These are phyloP conservation scores for Aspergillus amoenus DNA, from an alignment of 2,329 filamentous ascomycete genomes.

Conservation along the genomic window DNA sequence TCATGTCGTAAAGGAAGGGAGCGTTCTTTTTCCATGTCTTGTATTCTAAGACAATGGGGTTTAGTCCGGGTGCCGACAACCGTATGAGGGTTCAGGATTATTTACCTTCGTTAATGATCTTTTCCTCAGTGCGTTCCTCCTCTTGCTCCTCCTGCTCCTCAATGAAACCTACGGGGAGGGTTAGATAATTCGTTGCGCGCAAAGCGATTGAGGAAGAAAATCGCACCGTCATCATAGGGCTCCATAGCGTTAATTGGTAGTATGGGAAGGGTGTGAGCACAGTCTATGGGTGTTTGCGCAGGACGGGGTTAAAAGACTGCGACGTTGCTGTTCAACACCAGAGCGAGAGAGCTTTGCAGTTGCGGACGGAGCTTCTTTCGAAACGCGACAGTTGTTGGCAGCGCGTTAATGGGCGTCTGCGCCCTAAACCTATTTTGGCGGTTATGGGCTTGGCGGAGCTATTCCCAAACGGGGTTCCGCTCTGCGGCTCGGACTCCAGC, in stretches of 20 bases:
- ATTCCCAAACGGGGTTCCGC: neutral
- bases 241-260: slow-evolving; percentile 28
- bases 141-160: slow-evolving; percentile 55
- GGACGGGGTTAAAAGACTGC: slow-evolving; percentile 6
- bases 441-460: slow-evolving; percentile 22
- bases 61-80: neutral
- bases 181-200: slow-evolving; percentile 20
- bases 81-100: neutral
- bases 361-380: slow-evolving; percentile 13
- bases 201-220: slow-evolving; percentile 14
- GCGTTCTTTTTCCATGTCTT: slow-evolving; percentile 99
- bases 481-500: neutral
- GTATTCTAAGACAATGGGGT: slow-evolving; percentile 65
- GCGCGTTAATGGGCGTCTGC: slow-evolving; percentile 37
- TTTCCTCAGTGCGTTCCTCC: slow-evolving; percentile 75
- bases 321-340: slow-evolving; percentile 5
- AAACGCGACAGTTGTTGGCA: slow-evolving; percentile 27
- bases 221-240: slow-evolving; percentile 35
- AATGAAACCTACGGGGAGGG: slow-evolving; percentile 25
- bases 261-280: neutral
- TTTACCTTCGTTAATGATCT: slow-evolving; percentile 87
- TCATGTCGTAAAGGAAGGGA: slow-evolving; percentile 97
- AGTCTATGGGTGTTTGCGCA: neutral
- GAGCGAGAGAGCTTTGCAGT: slow-evolving; percentile 19
- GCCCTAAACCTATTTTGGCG: slow-evolving; percentile 25